A percentile compares a stretch with the other conserved stretches of the same genome.
Conservation (phyloP, 1,284 basidiomycete species). For the Hymenochaete sp. region DNA sequence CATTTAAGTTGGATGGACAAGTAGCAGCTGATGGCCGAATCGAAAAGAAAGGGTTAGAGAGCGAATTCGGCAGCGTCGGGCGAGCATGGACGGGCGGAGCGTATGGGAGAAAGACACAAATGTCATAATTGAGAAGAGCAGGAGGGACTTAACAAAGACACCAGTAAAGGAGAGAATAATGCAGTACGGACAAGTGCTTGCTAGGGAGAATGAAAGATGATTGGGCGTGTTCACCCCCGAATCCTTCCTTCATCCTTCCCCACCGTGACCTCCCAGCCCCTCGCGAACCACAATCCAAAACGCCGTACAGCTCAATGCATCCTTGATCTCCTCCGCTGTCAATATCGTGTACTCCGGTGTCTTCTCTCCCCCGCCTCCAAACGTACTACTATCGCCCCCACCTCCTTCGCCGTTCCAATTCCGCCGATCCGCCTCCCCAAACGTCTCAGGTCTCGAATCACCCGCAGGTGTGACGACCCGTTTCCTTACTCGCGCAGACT, state of each 20-base stretch:
- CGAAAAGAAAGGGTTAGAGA: too few relatives aligned
- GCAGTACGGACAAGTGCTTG: too few relatives aligned
- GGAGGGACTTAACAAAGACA: too few relatives aligned
- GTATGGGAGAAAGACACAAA: too few relatives aligned
- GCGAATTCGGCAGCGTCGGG: too few relatives aligned
- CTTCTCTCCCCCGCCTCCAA: conserved; percentile 15
- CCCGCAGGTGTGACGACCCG: conserved; percentile 40
- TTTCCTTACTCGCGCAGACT: conserved; percentile 39
- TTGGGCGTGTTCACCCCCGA: conserved; percentile 39
- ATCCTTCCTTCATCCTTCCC: conserved; percentile 74
- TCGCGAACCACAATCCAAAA: conserved; percentile 92
- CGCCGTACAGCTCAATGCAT: conserved; percentile 80
- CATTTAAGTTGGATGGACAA: too few relatives aligned
- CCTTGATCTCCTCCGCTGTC: conserved; percentile 90
- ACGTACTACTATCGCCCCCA: conserved; percentile 8
- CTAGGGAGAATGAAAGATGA: too few relatives aligned
- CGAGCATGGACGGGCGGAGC: too few relatives aligned
- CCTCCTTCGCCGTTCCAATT: conserved; percentile 10
- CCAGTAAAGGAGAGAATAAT: too few relatives aligned
- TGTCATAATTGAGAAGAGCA: too few relatives aligned
- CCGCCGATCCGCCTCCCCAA: conserved; percentile 19
- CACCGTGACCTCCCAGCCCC: conserved; percentile 83
- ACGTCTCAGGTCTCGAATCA: conserved; percentile 31
- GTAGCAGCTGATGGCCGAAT: too few relatives aligned
- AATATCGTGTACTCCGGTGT: conserved; percentile 44